Evolutionary conservation across 768 basidiomycete species (phyloP), one percentile per base, ranked within the genome.

Genomic region (Leccinum disarticulatum): DNA sequence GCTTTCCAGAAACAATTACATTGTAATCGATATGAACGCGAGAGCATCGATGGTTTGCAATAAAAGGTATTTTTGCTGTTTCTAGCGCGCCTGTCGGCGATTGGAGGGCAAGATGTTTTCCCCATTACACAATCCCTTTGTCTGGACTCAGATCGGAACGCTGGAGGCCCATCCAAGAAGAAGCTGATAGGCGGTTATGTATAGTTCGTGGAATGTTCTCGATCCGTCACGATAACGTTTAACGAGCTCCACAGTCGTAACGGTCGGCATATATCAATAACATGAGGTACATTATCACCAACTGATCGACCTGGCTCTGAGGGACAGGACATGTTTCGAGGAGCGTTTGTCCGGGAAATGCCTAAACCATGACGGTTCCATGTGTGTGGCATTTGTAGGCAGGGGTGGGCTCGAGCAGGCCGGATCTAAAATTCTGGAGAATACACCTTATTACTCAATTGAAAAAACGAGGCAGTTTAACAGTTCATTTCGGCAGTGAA

Each of bases 1-100:
- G 54, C 50, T 46, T 48, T 35, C 5, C 80, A 78, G 17, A 81
- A 80, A 53, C 86, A 84, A 77, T 85, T 80, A 50, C 14, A 7
- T 80, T 77, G 46, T 81, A 82, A 63, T 67, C 58, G 65, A 72
- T 68, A 74, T 70, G 72, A 72, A 54, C 61, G 73, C 63, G 68
- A 47, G 72, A 68, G 22, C 49, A 64, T 65, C 51, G 55, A 62
- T 64, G n/a, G 25, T 43, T 41, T 58, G 43, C 43, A 46, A 69
- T 61, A 57, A 58, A 54, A 61, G 28, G 43, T 19, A 31, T 22
- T 27, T 48, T 28, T 11, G 25, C 28, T 10, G 28, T 54, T 53
- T 7, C 36, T 25, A n/a, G 50, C 53, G 15, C 50, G 55, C 27
- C 58, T 56, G 57, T 62, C 57, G 59, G 64, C 9, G 59, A 61